Percentiles rank a stretch among this genome's conserved stretches.
Evolutionary conservation across 768 basidiomycete genomes (phyloP).

Genomic region (Tephrocybe sp.): DNA sequence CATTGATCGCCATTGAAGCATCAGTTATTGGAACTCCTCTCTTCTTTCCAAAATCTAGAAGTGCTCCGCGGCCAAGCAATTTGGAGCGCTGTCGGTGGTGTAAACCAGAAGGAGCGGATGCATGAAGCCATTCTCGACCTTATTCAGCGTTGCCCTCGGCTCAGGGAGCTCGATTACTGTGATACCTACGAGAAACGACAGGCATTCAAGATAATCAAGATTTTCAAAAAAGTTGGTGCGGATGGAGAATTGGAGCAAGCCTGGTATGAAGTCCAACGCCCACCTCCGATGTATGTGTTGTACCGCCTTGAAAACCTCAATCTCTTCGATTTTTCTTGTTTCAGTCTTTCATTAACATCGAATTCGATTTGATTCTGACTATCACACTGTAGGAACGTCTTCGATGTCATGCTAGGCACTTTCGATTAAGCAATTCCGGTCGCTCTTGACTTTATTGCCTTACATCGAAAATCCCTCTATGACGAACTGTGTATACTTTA

Average conservation of each 20-base stretch:
- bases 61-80: conserved; percentile 40
- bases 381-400: no score
- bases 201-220: conserved; percentile 34
- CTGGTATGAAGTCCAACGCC: conserved; percentile 29
- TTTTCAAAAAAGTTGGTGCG: conserved; percentile 28
- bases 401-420: no score
- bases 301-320: no score
- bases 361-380: no score
- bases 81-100: conserved; percentile 36
- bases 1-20: conserved; percentile 22
- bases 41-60: conserved; percentile 39
- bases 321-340: no score
- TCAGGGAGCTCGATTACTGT: conserved; percentile 41
- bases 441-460: no score
- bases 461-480: no score
- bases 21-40: conserved; percentile 37
- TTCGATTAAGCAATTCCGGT: no score
- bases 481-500: no score
- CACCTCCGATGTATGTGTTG: conserved; percentile 25
- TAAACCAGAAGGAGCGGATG: conserved; percentile 30
- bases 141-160: conserved; percentile 35
- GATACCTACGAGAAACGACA: conserved; percentile 29
- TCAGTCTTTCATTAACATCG: no score
- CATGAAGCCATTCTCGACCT: conserved; percentile 38
- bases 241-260: conserved; percentile 24